phyloP scores from a whole-genome alignment of 257 asterid species.

The Ilex asprella region DNA sequence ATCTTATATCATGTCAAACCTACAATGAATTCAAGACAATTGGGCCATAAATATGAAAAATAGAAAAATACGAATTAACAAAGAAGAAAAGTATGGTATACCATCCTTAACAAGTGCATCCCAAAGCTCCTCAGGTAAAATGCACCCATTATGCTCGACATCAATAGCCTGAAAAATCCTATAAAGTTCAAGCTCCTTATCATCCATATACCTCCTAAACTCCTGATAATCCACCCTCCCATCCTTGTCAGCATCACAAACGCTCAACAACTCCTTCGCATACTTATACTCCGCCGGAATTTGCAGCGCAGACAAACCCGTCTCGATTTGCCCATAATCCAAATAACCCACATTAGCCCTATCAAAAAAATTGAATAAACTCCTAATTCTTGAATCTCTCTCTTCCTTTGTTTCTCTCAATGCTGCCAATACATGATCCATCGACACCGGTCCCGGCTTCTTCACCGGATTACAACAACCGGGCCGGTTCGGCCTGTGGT shows the following conservation, averaged over 20 bases:
- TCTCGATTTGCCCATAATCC: slow-evolving; percentile 63
- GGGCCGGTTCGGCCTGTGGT: slow-evolving; percentile 30
- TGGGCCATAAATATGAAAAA: no score
- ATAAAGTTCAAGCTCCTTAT: slow-evolving; percentile 88
- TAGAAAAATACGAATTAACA: background rate
- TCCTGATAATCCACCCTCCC: slow-evolving; percentile 94
- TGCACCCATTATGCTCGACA: slow-evolving; percentile 90
- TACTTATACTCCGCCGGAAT: slow-evolving; percentile 90
- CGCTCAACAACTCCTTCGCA: slow-evolving; percentile 83
- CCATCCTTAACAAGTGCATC: slow-evolving; percentile 91
- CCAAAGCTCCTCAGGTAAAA: slow-evolving; percentile 95
- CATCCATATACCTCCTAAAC: slow-evolving; percentile 95
- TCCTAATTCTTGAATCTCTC: slow-evolving; percentile 66
- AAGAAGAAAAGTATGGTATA: slow-evolving; percentile 14
- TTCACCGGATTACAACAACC: slow-evolving; percentile 80
- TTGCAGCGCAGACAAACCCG: slow-evolving; percentile 88
- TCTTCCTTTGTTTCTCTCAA: slow-evolving; percentile 77
- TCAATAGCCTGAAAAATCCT: slow-evolving; percentile 93
- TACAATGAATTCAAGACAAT: no score
- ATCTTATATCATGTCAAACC: no score
- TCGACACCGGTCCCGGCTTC: slow-evolving; percentile 73
- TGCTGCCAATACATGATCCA: slow-evolving; percentile 88
- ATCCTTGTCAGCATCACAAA: slow-evolving; percentile 79
- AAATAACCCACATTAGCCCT: slow-evolving; percentile 59
- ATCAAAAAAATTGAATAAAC: slow-evolving; percentile 75